Conservation (phyloP, 2,329 filamentous ascomycete species). For the Cytospora piceae region DNA sequence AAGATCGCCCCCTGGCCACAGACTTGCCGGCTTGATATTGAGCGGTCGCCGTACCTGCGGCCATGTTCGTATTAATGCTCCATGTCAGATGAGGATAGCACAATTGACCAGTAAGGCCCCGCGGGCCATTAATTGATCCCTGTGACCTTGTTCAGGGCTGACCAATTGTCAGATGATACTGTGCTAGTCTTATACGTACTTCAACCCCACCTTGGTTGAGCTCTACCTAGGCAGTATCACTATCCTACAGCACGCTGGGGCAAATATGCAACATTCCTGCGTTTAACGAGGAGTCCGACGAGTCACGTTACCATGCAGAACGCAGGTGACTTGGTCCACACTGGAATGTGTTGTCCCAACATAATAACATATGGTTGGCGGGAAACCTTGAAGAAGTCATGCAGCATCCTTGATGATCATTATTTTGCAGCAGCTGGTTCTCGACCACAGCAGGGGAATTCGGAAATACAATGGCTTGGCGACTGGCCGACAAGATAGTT, state of each 20-base stretch:
- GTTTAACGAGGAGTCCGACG: not conserved
- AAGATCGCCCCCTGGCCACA: constrained; percentile 5
- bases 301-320: not conserved
- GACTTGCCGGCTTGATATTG: not conserved
- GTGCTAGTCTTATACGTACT: not conserved
- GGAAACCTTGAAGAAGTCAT: not conserved
- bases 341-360: not conserved
- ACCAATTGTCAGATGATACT: not conserved
- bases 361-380: not conserved
- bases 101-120: not conserved
- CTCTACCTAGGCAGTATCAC: not conserved
- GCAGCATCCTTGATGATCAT: not conserved
- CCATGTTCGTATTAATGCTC: not conserved
- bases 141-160: not conserved
- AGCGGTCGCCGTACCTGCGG: constrained; percentile 3
- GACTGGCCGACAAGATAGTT: not conserved
- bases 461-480: not conserved
- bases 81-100: not conserved
- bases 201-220: not conserved
- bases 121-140: not conserved
- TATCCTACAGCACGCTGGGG: not conserved
- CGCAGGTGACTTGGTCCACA: not conserved
- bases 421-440: not conserved
- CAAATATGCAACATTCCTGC: not conserved
- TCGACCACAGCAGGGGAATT: not conserved